Conservation (phyloP, 2,329 filamentous ascomycete species). For the Botrytis byssoidea region DNA sequence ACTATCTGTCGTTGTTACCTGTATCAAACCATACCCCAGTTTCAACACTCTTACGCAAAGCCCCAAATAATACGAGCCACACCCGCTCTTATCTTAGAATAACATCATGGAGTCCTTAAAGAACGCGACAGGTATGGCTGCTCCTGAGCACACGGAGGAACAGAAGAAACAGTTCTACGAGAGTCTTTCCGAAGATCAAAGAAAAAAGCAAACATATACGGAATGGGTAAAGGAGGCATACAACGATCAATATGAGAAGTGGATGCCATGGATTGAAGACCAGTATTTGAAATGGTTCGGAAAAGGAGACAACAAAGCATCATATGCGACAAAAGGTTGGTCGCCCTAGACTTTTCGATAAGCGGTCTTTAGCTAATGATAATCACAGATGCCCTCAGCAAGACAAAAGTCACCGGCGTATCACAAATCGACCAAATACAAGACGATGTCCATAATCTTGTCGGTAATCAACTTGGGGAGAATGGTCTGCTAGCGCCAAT, state of each 20-base stretch:
- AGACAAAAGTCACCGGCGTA: constrained; percentile 68
- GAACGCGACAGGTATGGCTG: background rate
- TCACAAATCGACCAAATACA: constrained; percentile 40
- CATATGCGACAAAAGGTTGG: constrained; percentile 66
- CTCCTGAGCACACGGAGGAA: constrained; percentile 24
- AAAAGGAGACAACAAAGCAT: constrained; percentile 74
- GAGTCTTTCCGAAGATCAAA: constrained; percentile 27
- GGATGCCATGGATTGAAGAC: constrained; percentile 77
- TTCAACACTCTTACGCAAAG: background rate
- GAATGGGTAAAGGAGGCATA: constrained; percentile 62
- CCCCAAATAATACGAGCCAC: background rate
- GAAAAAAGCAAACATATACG: constrained; percentile 39
- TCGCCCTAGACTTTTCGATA: background rate
- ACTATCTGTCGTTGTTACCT: background rate
- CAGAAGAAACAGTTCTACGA: constrained; percentile 28
- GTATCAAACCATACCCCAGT: background rate
- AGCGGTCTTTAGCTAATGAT: background rate
- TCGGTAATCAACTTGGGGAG: constrained; percentile 61
- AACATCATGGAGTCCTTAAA: constrained; percentile 10
- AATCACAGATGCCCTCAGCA: constrained; percentile 59
- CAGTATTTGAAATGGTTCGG: constrained; percentile 66
- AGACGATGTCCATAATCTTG: constrained; percentile 16
- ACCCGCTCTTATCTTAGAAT: too few species aligned
- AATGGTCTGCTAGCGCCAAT: constrained; percentile 64
- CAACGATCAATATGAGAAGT: constrained; percentile 70